Percentiles rank a stretch among this genome's conserved stretches.
Evolutionary conservation across 2,329 filamentous ascomycete genomes (phyloP).

Genomic region (Trichoderma semiorbis): DNA sequence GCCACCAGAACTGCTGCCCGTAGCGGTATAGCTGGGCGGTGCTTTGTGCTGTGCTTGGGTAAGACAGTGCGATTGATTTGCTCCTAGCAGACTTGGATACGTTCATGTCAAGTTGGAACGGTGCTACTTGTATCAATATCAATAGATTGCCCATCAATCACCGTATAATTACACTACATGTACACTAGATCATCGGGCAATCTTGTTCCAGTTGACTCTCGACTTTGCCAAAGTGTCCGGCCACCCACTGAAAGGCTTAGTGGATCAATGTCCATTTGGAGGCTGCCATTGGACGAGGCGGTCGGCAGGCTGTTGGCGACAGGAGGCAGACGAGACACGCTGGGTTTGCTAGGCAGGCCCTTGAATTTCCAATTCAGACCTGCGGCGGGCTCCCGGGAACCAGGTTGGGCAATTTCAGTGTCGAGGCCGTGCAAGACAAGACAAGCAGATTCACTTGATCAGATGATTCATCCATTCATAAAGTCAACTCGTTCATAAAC

Average conservation of each 20-base stretch:
- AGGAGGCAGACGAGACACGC: slow-evolving; percentile 15
- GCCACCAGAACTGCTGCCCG: neutral
- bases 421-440: neutral
- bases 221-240: neutral
- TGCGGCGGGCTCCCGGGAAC: neutral
- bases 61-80: neutral
- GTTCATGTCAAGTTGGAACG: neutral
- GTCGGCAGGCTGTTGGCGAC: neutral
- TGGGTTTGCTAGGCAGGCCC: slow-evolving; percentile 15
- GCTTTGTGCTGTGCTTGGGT: neutral
- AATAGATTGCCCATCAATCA: neutral
- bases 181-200: neutral
- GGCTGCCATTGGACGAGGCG: neutral
- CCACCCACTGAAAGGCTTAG: neutral
- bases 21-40: neutral
- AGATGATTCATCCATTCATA: neutral
- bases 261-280: neutral
- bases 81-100: neutral
- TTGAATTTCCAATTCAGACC: slow-evolving; percentile 9
- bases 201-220: neutral
- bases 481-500: neutral
- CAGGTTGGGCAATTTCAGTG: neutral
- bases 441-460: neutral
- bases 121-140: neutral
- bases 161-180: neutral